These are phyloP conservation scores for Aspergillus fumigatiaffinis DNA, from an alignment of 2,329 filamentous ascomycete genomes.

Conservation along the genomic window DNA sequence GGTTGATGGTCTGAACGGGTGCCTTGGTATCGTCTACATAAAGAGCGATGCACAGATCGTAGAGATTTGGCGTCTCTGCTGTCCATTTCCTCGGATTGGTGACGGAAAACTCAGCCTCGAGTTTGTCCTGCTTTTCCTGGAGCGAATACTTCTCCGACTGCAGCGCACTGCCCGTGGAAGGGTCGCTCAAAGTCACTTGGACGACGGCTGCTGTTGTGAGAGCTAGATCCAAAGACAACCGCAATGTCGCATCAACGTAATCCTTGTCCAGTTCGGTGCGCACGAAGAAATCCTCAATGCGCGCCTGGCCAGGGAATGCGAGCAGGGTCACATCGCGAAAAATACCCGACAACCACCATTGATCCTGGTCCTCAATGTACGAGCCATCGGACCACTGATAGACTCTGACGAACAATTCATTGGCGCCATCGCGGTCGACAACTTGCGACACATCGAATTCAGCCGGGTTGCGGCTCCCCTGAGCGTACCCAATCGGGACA, in stretches of 20 bases:
- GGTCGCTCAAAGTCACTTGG: not conserved
- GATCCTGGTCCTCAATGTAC: constrained; percentile 66
- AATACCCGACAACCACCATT: constrained; percentile 65
- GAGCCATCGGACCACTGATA: constrained; percentile 68
- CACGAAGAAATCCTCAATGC: constrained; percentile 59
- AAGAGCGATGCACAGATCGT: constrained; percentile 39
- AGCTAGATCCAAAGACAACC: constrained; percentile 45
- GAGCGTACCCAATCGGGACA: constrained; percentile 60
- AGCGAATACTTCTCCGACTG: not conserved
- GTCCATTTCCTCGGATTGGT: constrained; percentile 61
- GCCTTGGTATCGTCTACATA: not conserved
- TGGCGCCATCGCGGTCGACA: constrained; percentile 47
- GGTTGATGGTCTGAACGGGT: constrained; percentile 36
- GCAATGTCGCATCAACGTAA: constrained; percentile 51
- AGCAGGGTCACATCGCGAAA: constrained; percentile 64
- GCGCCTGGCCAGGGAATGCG: constrained; percentile 49
- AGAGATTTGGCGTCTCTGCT: constrained; percentile 62
- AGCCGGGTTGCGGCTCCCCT: constrained; percentile 64
- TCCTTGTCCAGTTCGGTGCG: constrained; percentile 51
- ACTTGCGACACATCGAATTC: constrained; percentile 64
- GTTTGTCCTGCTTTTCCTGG: constrained; percentile 19
- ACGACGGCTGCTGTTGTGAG: constrained; percentile 20
- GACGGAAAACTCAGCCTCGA: constrained; percentile 41
- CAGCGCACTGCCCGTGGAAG: constrained; percentile 11
- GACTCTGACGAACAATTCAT: constrained; percentile 57